phyloP scores from a whole-genome alignment of 1,284 basidiomycete species.

The Flammula alnicola region DNA sequence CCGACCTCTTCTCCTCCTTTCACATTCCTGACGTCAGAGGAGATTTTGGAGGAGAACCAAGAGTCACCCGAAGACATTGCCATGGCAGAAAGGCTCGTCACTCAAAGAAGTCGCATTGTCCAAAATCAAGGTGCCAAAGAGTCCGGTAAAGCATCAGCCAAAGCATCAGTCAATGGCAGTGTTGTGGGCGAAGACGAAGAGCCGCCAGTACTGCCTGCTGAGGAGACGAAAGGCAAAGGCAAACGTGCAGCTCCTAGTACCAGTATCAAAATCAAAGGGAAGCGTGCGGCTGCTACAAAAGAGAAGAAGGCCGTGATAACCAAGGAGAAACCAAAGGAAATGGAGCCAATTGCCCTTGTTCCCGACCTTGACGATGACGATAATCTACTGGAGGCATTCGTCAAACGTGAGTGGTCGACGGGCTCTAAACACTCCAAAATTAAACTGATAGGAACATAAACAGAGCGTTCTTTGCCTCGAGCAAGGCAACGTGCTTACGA shows the following conservation, averaged over 20 bases:
- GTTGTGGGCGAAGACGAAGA: constrained; percentile 34
- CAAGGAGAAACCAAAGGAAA: constrained; percentile 26
- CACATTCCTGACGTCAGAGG: constrained; percentile 47
- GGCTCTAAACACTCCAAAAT: not conserved
- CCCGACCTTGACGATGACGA: constrained; percentile 27
- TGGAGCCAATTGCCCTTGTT: constrained; percentile 13
- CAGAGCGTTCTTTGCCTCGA: constrained; percentile 15
- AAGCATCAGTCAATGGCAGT: constrained; percentile 30
- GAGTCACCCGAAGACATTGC: constrained; percentile 46
- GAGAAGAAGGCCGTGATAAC: constrained; percentile 21
- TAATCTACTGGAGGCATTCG: constrained; percentile 24
- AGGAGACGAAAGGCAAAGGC: constrained; percentile 30
- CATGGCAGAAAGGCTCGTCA: constrained; percentile 40
- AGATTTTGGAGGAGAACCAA: constrained; percentile 54
- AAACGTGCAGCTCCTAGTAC: constrained; percentile 23
- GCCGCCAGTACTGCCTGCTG: constrained; percentile 16
- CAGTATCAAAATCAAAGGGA: constrained; percentile 21
- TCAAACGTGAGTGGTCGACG: constrained; percentile 21
- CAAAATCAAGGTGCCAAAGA: constrained; percentile 43
- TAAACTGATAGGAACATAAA: constrained; percentile 6
- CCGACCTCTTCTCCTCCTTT: constrained; percentile 47
- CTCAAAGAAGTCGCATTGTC: constrained; percentile 43
- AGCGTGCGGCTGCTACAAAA: constrained; percentile 15
- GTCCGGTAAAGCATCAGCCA: constrained; percentile 30
- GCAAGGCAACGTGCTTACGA: constrained; percentile 14